Evolutionary conservation across 495 filamentous ascomycete genomes (phyloP), one percentile per base, ranked within the genome.

Genomic region (Physcia stellaris): DNA sequence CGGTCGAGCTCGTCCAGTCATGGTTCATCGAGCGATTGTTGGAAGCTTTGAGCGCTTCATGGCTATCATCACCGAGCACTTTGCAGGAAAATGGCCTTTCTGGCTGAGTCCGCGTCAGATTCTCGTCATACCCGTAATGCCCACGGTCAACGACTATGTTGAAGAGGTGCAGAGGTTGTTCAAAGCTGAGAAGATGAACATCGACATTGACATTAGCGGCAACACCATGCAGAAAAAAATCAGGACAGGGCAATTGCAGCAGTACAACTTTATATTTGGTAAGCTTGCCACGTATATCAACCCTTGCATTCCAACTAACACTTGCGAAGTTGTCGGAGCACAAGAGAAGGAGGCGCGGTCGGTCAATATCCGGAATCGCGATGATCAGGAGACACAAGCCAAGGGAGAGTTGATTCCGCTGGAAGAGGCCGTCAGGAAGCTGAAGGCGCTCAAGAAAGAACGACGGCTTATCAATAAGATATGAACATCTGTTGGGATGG

Each of bases 191-290:
- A 68, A 75, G 46, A 67, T 93, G 58, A 73, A 84, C 55, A 84
- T 78, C 16, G 90, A 96, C 57, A 68, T 93, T 32, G 90, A 96
- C 44, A 64, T 88, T 46, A 81, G 70, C 39, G 84, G 83, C 35
- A 94, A 98, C 57, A 96, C 90, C 5, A 67, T 98, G 61, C 79
- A 86, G 51, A 95, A 95, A 75, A 95, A 96, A 71, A 86, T 96
- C 40, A 77, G 83, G 37, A 86, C 68, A 26, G 90, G 75, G 3
- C 90, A 96, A 59, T 50, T 95, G 43, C 66, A 76, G 9, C 81
- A 92, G 54, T 95, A 94, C 61, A 93, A 93, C 63, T 88, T 87
- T 56, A 84, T 86, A 48, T 83, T 90, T 46, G 79, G 79, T 80
- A 64, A 59, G 63, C 37, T 30, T 0, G 12, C 4, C 4, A 6